Base-by-base conservation (phyloP, 306 rosid species). In the Nissolia schottii region DNA sequence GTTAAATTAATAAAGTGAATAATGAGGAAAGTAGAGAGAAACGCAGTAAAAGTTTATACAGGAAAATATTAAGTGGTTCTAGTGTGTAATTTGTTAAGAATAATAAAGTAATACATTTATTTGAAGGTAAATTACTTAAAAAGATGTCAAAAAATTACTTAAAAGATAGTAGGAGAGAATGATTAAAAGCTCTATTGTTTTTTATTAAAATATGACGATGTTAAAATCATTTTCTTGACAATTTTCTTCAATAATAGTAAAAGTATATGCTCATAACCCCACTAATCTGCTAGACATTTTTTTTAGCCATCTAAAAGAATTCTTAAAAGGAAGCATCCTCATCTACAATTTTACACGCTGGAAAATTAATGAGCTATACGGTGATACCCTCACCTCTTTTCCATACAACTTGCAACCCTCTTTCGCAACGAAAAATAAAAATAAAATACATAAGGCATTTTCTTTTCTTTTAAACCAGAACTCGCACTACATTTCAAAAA, bases 381-480 rank as follows among this genome's bases (percentile, higher is more conserved):
- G 67, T 56, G 60, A 72, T 35, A 27, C 34, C 4, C 32, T 60
- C 27, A 32, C 75, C 24, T 48, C 28, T 75, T 66, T 50, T 58
- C 46, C 73, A 63, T 62, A 55, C 55, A 64, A 62, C 35, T 71
- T 63, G 55, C 61, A 54, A 80, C 64, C 65, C 66, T 19, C 66
- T 40, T 37, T 23, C 9, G 59, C 48, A 73, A 51, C 35, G 10
- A 9, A 1, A 3, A 1, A 3, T 23, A 43, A 19, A 41, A 34
- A 46, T 6, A 71, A 14, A 64, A 10, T 37, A 74, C 77, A 62
- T 12, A 38, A 69, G 58, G 51, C 66, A 31, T 41, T 35, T 48
- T 23, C 73, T 15, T 70, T 45, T 75, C 48, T 50, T 69, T 45
- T 15, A 53, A 23, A 63, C 40, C 19, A 59, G 23, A 59, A 79